phyloP scores from a whole-genome alignment of 768 basidiomycete genomes.

The Boletus rubropictus region DNA sequence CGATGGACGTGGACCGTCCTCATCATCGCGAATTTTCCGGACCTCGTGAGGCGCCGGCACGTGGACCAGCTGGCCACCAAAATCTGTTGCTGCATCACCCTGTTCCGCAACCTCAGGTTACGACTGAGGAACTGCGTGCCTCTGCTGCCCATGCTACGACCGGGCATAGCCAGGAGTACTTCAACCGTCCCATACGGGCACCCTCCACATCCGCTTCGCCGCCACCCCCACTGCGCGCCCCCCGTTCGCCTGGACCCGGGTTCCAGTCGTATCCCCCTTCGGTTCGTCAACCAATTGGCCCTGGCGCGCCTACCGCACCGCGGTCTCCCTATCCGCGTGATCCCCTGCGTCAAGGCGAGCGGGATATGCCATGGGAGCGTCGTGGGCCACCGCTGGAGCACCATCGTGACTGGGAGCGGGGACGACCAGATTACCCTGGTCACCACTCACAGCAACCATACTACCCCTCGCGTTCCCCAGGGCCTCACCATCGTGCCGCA shows the following conservation, averaged over 20 bases:
- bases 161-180: slow-evolving; percentile 52
- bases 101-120: slow-evolving; percentile 52
- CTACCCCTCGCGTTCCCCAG: slow-evolving; percentile 33
- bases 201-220: slow-evolving; percentile 60
- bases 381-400: slow-evolving; percentile 42
- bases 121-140: slow-evolving; percentile 47
- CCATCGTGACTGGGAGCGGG: slow-evolving; percentile 50
- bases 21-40: slow-evolving; percentile 54
- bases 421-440: slow-evolving; percentile 34
- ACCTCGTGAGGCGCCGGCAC: slow-evolving; percentile 38
- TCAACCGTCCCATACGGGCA: slow-evolving; percentile 46
- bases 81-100: slow-evolving; percentile 64
- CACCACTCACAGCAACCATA: slow-evolving; percentile 30
- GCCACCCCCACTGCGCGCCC: slow-evolving; percentile 42
- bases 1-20: slow-evolving; percentile 68
- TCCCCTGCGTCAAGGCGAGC: slow-evolving; percentile 39
- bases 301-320: slow-evolving; percentile 49
- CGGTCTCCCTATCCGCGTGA: slow-evolving; percentile 59
- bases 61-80: slow-evolving; percentile 54
- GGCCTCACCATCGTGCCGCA: slow-evolving; percentile 33
- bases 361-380: slow-evolving; percentile 57
- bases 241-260: slow-evolving; percentile 45
- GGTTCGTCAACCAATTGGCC: slow-evolving; percentile 45
- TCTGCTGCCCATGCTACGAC: slow-evolving; percentile 32
- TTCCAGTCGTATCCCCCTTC: slow-evolving; percentile 46